Base-by-base conservation (phyloP, 139 green algal species). In the Zygnema circumcarinatum region DNA sequence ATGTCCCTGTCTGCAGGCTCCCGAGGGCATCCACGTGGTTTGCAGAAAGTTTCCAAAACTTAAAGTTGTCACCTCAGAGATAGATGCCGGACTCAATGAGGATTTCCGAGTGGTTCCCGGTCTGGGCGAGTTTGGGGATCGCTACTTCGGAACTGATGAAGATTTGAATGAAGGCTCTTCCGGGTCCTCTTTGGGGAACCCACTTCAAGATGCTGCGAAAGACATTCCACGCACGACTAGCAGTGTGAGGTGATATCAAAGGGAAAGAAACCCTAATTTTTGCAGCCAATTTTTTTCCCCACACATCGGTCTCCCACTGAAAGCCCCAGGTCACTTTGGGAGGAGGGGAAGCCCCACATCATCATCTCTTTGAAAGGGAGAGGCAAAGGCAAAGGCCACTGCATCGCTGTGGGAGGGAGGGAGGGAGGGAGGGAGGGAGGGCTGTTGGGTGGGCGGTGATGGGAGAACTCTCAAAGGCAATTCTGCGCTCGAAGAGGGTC, bases 1-100 rank as follows among this genome's bases (percentile, higher is more conserved):
- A n/a, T n/a, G n/a, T n/a, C n/a, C n/a, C n/a, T n/a, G n/a, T n/a
- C 11, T 82, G 21, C 82, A 88, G 82, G 95, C 96, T 1, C 96
- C 96, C 1, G 94, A 98, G 90, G 96, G 96, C 82, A 95, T 99
- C 31, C 91, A 95, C 62, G 84, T 87, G 22, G 84, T 98, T 29
- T 97, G 94, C 91, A 89, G 72, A 41, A 38, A 38, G 11, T 97
- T 94, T 88, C 96, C 95, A 20, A 54, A 47, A 32, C 89, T 98
- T 67, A 97, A 95, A 88, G 85, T 99, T 67, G 93, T 99, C 74
- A 99, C 97, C 1, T 94, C 91, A 1, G 97, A 99, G 92, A 98
- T 99, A 67, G 97, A 99, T 85, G 86, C 92, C 39, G 91, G 92
- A n/a, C 89, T 99, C 0, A 94, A 96, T 62, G 29, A 84, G 2